Evolutionary conservation across 352 stramenopile genomes (phyloP).

Genomic region (Globisporangium recalcitrans): DNA sequence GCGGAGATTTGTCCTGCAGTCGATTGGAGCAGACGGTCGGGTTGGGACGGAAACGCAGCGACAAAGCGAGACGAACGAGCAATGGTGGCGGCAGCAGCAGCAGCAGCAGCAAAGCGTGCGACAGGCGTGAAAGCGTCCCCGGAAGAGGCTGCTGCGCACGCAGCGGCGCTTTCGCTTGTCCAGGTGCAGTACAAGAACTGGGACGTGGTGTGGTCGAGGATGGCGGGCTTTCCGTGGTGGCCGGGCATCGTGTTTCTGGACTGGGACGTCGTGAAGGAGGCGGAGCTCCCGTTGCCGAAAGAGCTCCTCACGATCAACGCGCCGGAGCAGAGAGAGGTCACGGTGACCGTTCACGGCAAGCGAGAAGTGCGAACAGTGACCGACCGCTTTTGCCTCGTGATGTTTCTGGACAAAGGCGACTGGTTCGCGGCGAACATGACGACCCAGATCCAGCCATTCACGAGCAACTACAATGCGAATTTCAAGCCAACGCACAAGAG

Average conservation of each 20-base stretch:
- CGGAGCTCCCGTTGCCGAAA: constrained; percentile 37
- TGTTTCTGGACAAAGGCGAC: constrained; percentile 69
- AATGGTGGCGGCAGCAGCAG: constrained; percentile 33
- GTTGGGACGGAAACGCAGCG: background rate
- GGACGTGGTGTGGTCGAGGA: constrained; percentile 77
- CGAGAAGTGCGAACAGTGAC: background rate
- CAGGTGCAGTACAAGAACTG: constrained; percentile 59
- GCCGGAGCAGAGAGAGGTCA: constrained; percentile 21
- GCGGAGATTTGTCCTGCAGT: too few species aligned
- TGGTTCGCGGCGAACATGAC: constrained; percentile 42
- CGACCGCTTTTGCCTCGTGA: constrained; percentile 37
- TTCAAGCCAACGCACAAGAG: constrained; percentile 21
- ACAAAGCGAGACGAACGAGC: background rate
- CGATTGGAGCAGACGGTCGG: background rate
- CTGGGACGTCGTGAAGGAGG: constrained; percentile 43
- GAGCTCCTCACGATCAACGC: constrained; percentile 32
- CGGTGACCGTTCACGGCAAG: constrained; percentile 22
- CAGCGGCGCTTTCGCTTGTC: constrained; percentile 31
- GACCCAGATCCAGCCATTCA: constrained; percentile 40
- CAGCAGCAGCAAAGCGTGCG: constrained; percentile 13
- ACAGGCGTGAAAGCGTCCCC: constrained; percentile 24
- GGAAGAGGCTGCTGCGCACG: constrained; percentile 6
- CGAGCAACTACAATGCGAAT: constrained; percentile 41
- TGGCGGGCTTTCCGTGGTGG: constrained; percentile 71
- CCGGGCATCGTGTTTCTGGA: constrained; percentile 66